Evolutionary conservation across 1,284 basidiomycete species (phyloP).

Genomic region (Ganoderma lucidum): DNA sequence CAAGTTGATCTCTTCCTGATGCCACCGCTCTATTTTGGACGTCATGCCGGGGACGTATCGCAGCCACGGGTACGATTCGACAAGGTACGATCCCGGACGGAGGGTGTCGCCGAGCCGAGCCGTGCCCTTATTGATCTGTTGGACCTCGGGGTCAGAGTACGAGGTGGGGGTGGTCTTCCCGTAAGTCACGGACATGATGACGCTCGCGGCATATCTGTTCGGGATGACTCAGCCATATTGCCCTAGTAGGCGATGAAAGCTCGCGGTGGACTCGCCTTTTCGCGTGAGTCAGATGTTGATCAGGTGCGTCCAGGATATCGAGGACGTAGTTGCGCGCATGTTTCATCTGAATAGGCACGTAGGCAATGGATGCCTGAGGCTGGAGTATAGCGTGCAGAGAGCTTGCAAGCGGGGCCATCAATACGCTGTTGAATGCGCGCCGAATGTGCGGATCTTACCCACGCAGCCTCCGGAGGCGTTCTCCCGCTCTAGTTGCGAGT

Average conservation of each 20-base stretch:
- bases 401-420: not conserved
- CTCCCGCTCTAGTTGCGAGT: conserved; percentile 27
- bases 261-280: not conserved
- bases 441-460: conserved; percentile 18
- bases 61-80: conserved; percentile 66
- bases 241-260: not conserved
- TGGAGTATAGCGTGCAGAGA: conserved; percentile 27
- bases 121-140: conserved; percentile 56
- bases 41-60: conserved; percentile 66
- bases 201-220: conserved; percentile 65
- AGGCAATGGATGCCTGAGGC: conserved; percentile 20
- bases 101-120: conserved; percentile 57
- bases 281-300: conserved; percentile 18
- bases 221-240: not conserved
- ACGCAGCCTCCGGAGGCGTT: conserved; percentile 30
- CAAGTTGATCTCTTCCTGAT: conserved; percentile 62
- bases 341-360: conserved; percentile 27
- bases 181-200: conserved; percentile 73
- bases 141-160: conserved; percentile 64
- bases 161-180: conserved; percentile 59
- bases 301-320: conserved; percentile 23
- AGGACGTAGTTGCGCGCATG: conserved; percentile 25
- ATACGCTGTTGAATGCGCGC: too few relatives aligned
- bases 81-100: conserved; percentile 62
- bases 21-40: conserved; percentile 56